Base-by-base conservation (phyloP, 352 stramenopile genomes). In the Globisporangium abappressorium region DNA sequence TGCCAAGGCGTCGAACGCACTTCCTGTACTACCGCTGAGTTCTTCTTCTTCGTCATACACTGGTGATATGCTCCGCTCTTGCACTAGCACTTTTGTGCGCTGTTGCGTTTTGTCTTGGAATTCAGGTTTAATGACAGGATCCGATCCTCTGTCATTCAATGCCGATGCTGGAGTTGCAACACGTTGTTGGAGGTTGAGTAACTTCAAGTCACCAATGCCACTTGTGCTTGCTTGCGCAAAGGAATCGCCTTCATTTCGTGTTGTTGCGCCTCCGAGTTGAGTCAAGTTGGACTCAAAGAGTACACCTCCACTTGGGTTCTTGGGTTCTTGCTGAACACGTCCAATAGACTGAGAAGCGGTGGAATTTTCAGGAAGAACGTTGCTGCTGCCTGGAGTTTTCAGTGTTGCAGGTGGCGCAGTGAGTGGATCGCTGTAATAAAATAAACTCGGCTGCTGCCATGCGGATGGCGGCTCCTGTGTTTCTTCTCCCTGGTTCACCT, bases 401-500 rank as follows among this genome's bases (percentile, higher is more conserved):
- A 57, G 34, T 12, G 64, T 63, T 20, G 11, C 24, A 1, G 46
- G 62, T 5, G 22, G 3, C 3, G 30, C 54, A 4, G 49, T 49
- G 33, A 60, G 34, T 1, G 64, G n/a, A 24, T 70, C 72, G 30
- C 58, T 64, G 46, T 78, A 76, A 5, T 75, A 28, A 30, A 78
- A 78, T 12, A 78, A 22, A 14, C 68, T 64, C 20, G 71, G 47
- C 28, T 72, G 64, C 12, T 61, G 53, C 41, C 62, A 65, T 7
- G 58, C 28, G 11, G 63, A 63, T 11, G 46, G 57, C 26, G 43
- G 57, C 36, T 62, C 54, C 5, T 22, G 57, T 14, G 38, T 2
- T 36, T 61, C 56, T 56, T 56, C 49, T 14, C 26, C 33, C 33
- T 49, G 33, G 18, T 22, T 33, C 56, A 47, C 11, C 30, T 33